Evolutionary conservation across 345 rosid species (phyloP).

Genomic region (Luvunga scandens): DNA sequence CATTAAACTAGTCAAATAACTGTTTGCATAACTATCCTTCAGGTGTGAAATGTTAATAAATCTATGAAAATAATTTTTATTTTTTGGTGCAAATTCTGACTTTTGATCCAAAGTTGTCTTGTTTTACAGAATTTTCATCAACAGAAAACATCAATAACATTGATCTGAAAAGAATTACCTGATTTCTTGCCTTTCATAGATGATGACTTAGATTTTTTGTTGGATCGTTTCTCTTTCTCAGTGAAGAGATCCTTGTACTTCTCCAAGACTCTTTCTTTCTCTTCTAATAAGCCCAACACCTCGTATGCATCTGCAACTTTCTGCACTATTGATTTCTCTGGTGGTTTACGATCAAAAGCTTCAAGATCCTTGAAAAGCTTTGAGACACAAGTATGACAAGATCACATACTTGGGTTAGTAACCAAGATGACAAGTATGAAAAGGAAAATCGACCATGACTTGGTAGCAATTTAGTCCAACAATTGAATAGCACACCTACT

Average conservation of each 20-base stretch:
- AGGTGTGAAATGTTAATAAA: background rate
- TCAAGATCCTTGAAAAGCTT: conserved; percentile 85
- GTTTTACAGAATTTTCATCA: background rate
- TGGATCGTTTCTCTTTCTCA: conserved; percentile 16
- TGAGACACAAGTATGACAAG: conserved; percentile 18
- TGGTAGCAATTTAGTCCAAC: background rate
- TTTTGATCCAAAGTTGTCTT: background rate
- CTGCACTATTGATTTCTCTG: conserved; percentile 66
- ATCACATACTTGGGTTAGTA: conserved; percentile 2
- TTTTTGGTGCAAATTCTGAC: background rate
- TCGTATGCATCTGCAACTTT: conserved; percentile 82
- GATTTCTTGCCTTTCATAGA: conserved; percentile 42
- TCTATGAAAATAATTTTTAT: background rate
- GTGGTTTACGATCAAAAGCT: conserved; percentile 79
- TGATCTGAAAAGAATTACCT: background rate
- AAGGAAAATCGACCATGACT: background rate
- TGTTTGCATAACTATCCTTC: background rate
- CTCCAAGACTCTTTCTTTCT: conserved; percentile 55
- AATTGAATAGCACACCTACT: background rate
- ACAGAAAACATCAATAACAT: background rate
- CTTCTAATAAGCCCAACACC: conserved; percentile 59
- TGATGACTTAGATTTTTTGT: conserved; percentile 30
- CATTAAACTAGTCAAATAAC: background rate
- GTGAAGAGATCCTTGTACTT: conserved; percentile 58
- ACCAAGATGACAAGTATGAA: background rate